Conservation (phyloP, 2,329 filamentous ascomycete species). For the Fusarium gaditjirri region DNA sequence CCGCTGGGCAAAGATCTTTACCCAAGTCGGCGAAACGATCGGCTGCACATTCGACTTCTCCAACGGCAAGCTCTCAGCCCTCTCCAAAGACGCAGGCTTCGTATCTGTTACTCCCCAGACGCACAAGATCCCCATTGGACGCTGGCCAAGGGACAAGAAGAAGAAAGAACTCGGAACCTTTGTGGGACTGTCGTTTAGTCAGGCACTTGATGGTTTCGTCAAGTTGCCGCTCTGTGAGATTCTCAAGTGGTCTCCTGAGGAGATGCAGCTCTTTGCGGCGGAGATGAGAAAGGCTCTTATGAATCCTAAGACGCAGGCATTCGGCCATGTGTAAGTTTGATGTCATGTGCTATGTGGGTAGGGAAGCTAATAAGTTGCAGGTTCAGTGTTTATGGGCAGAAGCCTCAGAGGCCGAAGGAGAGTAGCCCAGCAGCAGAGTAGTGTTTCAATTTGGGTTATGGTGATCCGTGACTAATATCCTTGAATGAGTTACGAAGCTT, state of each 20-base stretch:
- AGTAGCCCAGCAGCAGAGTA: not conserved
- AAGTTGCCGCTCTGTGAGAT: slow-evolving; percentile 40
- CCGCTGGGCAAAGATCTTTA: slow-evolving; percentile 30
- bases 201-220: slow-evolving; percentile 37
- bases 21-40: slow-evolving; percentile 27
- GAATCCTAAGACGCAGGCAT: slow-evolving; percentile 29
- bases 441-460: fast-evolving
- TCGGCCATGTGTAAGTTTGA: slow-evolving; percentile 30
- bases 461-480: fast-evolving
- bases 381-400: slow-evolving; percentile 35
- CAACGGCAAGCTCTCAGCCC: slow-evolving; percentile 27
- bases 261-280: slow-evolving; percentile 38
- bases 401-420: not conserved
- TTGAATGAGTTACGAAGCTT: not conserved
- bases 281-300: slow-evolving; percentile 35
- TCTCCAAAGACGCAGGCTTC: slow-evolving; percentile 29
- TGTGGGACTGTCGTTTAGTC: slow-evolving; percentile 37
- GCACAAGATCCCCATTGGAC: slow-evolving; percentile 35
- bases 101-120: not conserved
- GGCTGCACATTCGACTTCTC: slow-evolving; percentile 34
- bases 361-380: not conserved
- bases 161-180: slow-evolving; percentile 39
- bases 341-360: fast-evolving
- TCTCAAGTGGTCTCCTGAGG: slow-evolving; percentile 28
- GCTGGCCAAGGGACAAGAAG: slow-evolving; percentile 38